phyloP scores from a whole-genome alignment of 129 eudicot species.

The Lonicera japonica region DNA sequence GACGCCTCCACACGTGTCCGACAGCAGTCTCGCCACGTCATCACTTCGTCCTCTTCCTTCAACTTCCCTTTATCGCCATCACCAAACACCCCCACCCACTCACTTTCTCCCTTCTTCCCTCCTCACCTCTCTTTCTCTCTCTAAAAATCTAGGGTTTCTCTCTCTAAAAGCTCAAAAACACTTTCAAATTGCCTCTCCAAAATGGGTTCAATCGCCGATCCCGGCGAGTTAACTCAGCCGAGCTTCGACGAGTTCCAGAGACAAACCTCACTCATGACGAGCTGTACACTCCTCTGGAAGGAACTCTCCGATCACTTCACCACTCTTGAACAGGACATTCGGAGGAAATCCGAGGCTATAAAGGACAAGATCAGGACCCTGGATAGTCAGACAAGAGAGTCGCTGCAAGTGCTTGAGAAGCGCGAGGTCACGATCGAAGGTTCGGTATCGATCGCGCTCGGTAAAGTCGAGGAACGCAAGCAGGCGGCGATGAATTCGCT shows the following conservation, averaged over 20 bases:
- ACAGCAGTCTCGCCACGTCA: slow-evolving; percentile 29
- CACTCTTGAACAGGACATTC: slow-evolving; percentile 57
- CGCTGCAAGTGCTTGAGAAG: slow-evolving; percentile 42
- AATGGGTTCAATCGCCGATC: slow-evolving; percentile 82
- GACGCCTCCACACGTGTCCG: slow-evolving; percentile 38
- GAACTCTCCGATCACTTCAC: slow-evolving; percentile 94
- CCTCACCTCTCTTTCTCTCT: slow-evolving; percentile 16
- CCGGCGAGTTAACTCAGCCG: slow-evolving; percentile 66
- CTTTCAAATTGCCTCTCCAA: neutral
- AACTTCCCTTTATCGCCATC: slow-evolving; percentile 33
- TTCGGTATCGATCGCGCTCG: slow-evolving; percentile 50
- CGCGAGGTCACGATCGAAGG: slow-evolving; percentile 57
- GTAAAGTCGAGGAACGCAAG: slow-evolving; percentile 40
- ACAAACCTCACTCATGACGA: slow-evolving; percentile 85
- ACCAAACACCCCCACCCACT: slow-evolving; percentile 8
- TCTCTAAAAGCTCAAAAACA: neutral
- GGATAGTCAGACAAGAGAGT: slow-evolving; percentile 46
- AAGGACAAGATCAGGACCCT: slow-evolving; percentile 46
- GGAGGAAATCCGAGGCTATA: slow-evolving; percentile 53
- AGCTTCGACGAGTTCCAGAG: slow-evolving; percentile 91
- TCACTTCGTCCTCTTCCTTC: slow-evolving; percentile 27
- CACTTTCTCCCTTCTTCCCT: slow-evolving; percentile 16
- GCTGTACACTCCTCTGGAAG: slow-evolving; percentile 98
- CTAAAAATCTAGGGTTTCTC: slow-evolving; percentile 40
- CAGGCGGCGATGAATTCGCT: slow-evolving; percentile 25